These are phyloP conservation scores for Aspergillus ruber DNA, from an alignment of 2,329 filamentous ascomycete genomes.

Conservation along the genomic window DNA sequence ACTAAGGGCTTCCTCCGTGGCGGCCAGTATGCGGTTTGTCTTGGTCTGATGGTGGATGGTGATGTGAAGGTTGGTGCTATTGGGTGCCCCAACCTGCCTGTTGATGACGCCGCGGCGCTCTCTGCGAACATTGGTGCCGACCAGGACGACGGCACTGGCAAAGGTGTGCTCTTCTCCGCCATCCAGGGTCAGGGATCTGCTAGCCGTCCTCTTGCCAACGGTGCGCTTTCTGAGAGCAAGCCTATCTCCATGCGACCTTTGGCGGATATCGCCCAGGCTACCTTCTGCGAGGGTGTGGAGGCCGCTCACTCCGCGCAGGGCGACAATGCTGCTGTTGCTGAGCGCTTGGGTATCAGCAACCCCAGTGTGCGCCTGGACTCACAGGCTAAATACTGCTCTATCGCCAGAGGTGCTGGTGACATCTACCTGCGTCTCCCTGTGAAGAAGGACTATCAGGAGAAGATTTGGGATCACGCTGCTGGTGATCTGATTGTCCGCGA, in stretches of 20 bases:
- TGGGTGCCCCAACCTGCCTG: slow-evolving; percentile 88
- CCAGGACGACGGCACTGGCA: slow-evolving; percentile 65
- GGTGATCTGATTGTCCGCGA: slow-evolving; percentile 92
- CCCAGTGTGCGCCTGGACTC: slow-evolving; percentile 95
- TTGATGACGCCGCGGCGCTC: slow-evolving; percentile 69
- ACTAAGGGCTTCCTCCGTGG: slow-evolving; percentile 96
- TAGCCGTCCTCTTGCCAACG: slow-evolving; percentile 64
- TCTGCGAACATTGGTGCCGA: slow-evolving; percentile 67
- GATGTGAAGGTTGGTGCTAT: slow-evolving; percentile 91
- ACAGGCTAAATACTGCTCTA: slow-evolving; percentile 95
- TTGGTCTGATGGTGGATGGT: slow-evolving; percentile 86
- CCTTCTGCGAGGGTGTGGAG: slow-evolving; percentile 96
- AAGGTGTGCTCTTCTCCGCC: slow-evolving; percentile 83
- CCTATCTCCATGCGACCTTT: slow-evolving; percentile 75
- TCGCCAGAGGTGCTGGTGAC: slow-evolving; percentile 88
- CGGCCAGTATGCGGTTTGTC: slow-evolving; percentile 93
- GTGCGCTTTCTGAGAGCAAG: slow-evolving; percentile 43
- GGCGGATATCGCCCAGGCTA: slow-evolving; percentile 67
- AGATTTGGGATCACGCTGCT: slow-evolving; percentile 99
- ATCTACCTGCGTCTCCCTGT: slow-evolving; percentile 88
- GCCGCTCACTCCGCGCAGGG: slow-evolving; percentile 84
- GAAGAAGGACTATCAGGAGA: slow-evolving; percentile 85
- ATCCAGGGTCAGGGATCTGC: slow-evolving; percentile 71
- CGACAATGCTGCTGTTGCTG: slow-evolving; percentile 78
- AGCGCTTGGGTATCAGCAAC: slow-evolving; percentile 76